Base-by-base conservation (phyloP, 1,284 basidiomycete genomes). In the Melampsora americana region DNA sequence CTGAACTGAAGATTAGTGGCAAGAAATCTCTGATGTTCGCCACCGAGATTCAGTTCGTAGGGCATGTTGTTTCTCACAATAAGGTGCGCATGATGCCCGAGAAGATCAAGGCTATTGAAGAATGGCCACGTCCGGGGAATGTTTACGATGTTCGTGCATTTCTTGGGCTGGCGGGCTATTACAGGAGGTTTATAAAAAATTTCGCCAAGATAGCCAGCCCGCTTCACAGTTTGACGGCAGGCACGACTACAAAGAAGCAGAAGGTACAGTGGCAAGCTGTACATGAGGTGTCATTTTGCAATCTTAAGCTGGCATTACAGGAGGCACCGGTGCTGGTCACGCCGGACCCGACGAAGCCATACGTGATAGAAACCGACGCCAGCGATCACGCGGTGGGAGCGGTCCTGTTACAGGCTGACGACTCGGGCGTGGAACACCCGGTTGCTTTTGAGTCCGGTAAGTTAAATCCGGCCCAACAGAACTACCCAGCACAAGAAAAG, bases 401-500 rank as follows among this genome's bases (percentile, higher is more conserved):
- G 1, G 77, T 78, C 0, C 28, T 78, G 5, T 42, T 77, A 7
- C 77, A 78, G 42, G 77, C 53, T 5, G 23, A 18, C n/a, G 28
- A 66, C 5, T 30, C 39, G 5, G 16, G 28, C 2, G 2, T 59
- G 12, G 61, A 69, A 5, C 53, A 28, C 6, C 78, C 76, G 1
- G 68, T 73, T 28, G 76, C 78, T 2, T 78, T 72, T 50, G 67
- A 67, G 18, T 79, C 78, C 0, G 20, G 75, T 2, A 71, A 77
- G 50, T 69, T 74, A 48, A 69, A 70, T 28, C 16, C 66, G 4
- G 70, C 75, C 0, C 77, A 78, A 50, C 26, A 53, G 42, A 78
- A 78, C 46, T 78, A 78, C 53, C 70, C 78, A 1, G 67, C 68
- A 1, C 76, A 78, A 28, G 50, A 78, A 60, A 69, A 74, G 70